These are phyloP conservation scores for Stephanodiscus triporus DNA, from an alignment of 108 stramenopile genomes.

Conservation along the genomic window DNA sequence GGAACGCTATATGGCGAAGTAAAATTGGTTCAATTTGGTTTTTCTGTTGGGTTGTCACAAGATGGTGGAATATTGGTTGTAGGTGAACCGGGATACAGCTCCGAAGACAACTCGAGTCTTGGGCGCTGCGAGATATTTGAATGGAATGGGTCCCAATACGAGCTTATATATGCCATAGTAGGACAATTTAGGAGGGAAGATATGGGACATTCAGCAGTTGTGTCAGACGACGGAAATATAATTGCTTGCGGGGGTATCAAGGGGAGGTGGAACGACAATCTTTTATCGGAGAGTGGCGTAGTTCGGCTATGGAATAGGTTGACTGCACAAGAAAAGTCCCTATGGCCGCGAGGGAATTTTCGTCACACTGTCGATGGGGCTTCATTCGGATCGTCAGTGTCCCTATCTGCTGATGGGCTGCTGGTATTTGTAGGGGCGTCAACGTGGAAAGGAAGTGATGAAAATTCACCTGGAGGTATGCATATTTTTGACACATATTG, in stretches of 20 bases:
- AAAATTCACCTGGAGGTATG: background rate
- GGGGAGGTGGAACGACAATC: background rate
- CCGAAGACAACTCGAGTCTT: background rate
- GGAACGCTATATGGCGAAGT: slow-evolving; percentile 19
- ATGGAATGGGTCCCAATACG: background rate
- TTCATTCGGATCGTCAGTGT: background rate
- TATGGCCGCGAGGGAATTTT: background rate
- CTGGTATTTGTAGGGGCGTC: background rate
- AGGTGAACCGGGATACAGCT: slow-evolving; percentile 10
- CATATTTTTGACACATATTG: slow-evolving; percentile 6
- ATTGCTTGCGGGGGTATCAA: slow-evolving; percentile 1
- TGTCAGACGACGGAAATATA: background rate
- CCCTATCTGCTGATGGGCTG: background rate
- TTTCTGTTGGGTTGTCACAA: slow-evolving; percentile 29
- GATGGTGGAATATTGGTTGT: slow-evolving; percentile 29
- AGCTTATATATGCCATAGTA: background rate
- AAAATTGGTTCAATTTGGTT: slow-evolving; percentile 7
- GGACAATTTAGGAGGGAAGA: background rate
- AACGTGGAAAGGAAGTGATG: background rate
- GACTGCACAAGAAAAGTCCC: background rate
- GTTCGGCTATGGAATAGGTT: slow-evolving; percentile 2
- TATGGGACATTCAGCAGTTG: background rate
- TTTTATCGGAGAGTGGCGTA: background rate
- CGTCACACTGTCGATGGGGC: background rate
- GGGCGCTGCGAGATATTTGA: background rate